Evolutionary conservation across 805 yeast genomes (phyloP).

Genomic region (Brettanomyces anomalus): DNA sequence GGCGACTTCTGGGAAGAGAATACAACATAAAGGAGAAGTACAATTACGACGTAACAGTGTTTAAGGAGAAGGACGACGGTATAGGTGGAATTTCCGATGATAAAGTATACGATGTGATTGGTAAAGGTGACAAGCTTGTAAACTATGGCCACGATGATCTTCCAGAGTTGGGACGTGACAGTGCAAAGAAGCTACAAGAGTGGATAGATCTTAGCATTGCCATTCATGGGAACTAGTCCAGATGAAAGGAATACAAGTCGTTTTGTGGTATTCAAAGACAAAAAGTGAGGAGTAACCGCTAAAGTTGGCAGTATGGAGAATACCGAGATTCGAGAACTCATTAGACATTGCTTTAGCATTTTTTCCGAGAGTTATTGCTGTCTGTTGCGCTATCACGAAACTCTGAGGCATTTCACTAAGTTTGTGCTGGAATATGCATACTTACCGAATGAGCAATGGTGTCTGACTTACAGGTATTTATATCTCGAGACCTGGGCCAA

Average conservation of each 20-base stretch:
- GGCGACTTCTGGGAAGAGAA: conserved; percentile 6
- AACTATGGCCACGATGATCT: conserved; percentile 6
- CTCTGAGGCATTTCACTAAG: too few species aligned
- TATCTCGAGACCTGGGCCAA: too few species aligned
- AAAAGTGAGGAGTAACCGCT: too few species aligned
- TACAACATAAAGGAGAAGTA: neutral
- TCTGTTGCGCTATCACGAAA: too few species aligned
- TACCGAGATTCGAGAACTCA: too few species aligned
- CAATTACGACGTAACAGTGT: neutral
- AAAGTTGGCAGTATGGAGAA: too few species aligned
- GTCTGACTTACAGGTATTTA: too few species aligned
- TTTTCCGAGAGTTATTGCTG: too few species aligned
- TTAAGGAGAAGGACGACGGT: conserved; percentile 5
- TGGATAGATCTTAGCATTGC: conserved; percentile 5
- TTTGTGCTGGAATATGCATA: too few species aligned
- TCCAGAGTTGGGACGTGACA: conserved; percentile 3
- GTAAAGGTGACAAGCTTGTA: conserved; percentile 2
- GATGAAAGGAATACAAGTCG: neutral
- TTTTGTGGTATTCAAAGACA: too few species aligned
- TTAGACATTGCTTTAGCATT: too few species aligned
- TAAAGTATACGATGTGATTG: neutral
- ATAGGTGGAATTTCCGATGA: conserved; percentile 4
- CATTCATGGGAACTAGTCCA: neutral
- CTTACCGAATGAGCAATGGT: too few species aligned
- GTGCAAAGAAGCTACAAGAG: conserved; percentile 5